phyloP scores from a whole-genome alignment of 192 early-diverging fungal genomes.

The Fimicolochytrium jonesii region DNA sequence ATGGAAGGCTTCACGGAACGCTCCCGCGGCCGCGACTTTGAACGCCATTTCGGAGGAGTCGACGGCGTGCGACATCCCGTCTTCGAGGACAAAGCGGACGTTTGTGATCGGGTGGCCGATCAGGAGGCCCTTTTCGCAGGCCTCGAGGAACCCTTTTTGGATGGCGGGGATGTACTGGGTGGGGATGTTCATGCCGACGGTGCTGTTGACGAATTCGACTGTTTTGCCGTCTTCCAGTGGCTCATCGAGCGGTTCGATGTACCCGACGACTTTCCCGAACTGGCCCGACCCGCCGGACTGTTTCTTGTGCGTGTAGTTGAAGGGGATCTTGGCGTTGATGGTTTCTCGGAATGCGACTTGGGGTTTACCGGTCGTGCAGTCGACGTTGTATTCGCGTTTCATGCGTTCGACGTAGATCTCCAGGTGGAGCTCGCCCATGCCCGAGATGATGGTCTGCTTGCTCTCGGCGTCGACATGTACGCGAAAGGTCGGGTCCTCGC shows the following conservation, averaged over 20 bases:
- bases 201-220: slow-evolving; percentile 75
- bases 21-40: slow-evolving; percentile 77
- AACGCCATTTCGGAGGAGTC: slow-evolving; percentile 97
- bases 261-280: slow-evolving; percentile 86
- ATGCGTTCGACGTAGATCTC: slow-evolving; percentile 99
- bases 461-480: slow-evolving; percentile 81
- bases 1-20: slow-evolving; percentile 87
- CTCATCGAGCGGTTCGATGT: slow-evolving; percentile 79
- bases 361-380: slow-evolving; percentile 94
- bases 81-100: slow-evolving; percentile 82
- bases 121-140: slow-evolving; percentile 81
- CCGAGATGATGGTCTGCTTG: slow-evolving; percentile 84
- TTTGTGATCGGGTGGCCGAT: slow-evolving; percentile 88
- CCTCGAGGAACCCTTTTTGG: slow-evolving; percentile 94
- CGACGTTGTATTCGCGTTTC: slow-evolving; percentile 94
- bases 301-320: slow-evolving; percentile 99
- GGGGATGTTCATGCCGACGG: slow-evolving; percentile 93
- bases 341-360: slow-evolving; percentile 98
- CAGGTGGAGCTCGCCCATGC: slow-evolving; percentile 95
- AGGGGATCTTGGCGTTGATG: slow-evolving; percentile 64
- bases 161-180: slow-evolving; percentile 88
- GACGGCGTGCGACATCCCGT: slow-evolving; percentile 87
- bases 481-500: slow-evolving; percentile 90
- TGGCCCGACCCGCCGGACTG: slow-evolving; percentile 96
- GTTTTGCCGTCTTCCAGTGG: slow-evolving; percentile 55